A percentile compares a stretch with the other conserved stretches of the same genome.
Evolutionary conservation across 2,329 filamentous ascomycete genomes (phyloP).

Genomic region (Rhynchosporium graminicola): DNA sequence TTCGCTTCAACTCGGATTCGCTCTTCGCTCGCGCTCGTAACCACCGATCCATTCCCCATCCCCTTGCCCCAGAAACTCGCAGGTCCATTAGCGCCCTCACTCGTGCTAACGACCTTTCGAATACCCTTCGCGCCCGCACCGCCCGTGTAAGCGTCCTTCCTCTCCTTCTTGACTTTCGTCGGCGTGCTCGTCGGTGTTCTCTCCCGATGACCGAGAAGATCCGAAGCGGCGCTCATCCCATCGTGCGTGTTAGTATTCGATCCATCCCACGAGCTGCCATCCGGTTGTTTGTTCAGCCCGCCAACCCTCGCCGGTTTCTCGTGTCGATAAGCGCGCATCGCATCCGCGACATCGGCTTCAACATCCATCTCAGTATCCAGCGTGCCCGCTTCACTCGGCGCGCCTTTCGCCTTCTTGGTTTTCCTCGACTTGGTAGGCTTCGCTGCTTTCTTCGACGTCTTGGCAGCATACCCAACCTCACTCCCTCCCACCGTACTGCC

Average conservation of each 20-base stretch:
- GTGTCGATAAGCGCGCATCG: constrained; percentile 80
- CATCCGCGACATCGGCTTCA: constrained; percentile 63
- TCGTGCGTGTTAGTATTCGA: constrained; percentile 52
- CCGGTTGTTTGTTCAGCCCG: constrained; percentile 80
- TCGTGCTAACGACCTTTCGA: constrained; percentile 36
- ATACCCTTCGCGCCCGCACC: constrained; percentile 33
- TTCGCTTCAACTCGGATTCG: constrained; percentile 58
- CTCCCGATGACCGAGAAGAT: constrained; percentile 61
- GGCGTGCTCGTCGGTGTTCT: constrained; percentile 57
- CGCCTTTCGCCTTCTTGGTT: neutral
- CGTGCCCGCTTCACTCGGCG: constrained; percentile 25
- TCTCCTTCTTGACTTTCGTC: constrained; percentile 38
- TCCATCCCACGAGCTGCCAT: constrained; percentile 79
- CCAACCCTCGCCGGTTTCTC: constrained; percentile 87
- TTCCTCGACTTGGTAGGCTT: constrained; percentile 33
- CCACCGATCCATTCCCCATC: constrained; percentile 1
- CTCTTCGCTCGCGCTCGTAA: constrained; percentile 38
- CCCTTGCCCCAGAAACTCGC: constrained; percentile 4
- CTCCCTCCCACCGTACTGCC: constrained; percentile 26
- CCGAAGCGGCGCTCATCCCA: constrained; percentile 44
- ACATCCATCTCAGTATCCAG: constrained; percentile 38
- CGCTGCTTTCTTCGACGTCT: constrained; percentile 27
- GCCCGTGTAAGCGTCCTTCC: constrained; percentile 32
- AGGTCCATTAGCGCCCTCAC: neutral
- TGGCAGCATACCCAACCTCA: constrained; percentile 33